These are phyloP conservation scores for Coemansia sp. DNA, from an alignment of 192 early-diverging fungal genomes.

Conservation along the genomic window DNA sequence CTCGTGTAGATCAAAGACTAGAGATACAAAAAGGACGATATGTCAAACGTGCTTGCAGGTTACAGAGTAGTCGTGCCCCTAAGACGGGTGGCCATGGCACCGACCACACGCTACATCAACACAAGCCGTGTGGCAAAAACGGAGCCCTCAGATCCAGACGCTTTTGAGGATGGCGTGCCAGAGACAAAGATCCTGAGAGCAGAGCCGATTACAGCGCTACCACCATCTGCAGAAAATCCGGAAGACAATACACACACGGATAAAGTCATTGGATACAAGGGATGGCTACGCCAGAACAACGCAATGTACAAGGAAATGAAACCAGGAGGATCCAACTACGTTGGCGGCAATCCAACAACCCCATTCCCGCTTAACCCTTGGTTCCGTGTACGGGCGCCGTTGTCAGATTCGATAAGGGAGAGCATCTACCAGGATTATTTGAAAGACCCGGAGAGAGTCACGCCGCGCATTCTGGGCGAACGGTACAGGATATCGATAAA, in stretches of 20 bases:
- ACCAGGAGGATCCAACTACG: conserved; percentile 23
- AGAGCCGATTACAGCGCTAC: conserved; percentile 16
- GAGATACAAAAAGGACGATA: neutral
- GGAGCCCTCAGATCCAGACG: neutral
- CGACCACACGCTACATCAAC: conserved; percentile 19
- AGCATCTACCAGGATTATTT: conserved; percentile 72
- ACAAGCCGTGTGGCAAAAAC: conserved; percentile 4
- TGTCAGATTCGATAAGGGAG: conserved; percentile 66
- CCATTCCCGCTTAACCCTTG: conserved; percentile 92
- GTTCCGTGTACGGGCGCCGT: conserved; percentile 77
- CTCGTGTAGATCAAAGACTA: too few relatives aligned
- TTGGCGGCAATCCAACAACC: conserved; percentile 18
- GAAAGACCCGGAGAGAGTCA: conserved; percentile 58
- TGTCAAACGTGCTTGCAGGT: conserved; percentile 17
- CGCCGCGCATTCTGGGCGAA: conserved; percentile 70
- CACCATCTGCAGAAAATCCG: neutral
- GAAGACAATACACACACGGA: neutral
- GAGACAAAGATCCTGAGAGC: conserved; percentile 16
- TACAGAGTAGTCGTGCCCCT: conserved; percentile 13
- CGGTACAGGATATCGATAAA: conserved; percentile 74
- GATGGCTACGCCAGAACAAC: conserved; percentile 30
- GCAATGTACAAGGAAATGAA: conserved; percentile 23
- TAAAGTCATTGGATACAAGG: conserved; percentile 16
- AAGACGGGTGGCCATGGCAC: conserved; percentile 8
- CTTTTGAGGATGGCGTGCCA: neutral